Conservation (phyloP, 164 flowering plant species). For the Nelumbo lutea region DNA sequence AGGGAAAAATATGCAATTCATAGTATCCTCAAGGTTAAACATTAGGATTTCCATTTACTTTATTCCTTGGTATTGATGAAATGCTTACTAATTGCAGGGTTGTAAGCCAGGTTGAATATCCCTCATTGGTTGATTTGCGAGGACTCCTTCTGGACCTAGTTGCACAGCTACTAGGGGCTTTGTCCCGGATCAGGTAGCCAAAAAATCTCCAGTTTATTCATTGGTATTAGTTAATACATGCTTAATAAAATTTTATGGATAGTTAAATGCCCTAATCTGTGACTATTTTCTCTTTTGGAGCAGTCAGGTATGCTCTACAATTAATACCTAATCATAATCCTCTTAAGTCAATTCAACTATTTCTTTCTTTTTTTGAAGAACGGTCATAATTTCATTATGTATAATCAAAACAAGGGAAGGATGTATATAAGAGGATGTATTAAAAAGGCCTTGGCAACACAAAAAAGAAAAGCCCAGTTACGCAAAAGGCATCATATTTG, state of each 20-base stretch:
- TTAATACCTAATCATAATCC: too few species aligned
- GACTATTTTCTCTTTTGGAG: not conserved
- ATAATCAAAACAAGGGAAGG: too few species aligned
- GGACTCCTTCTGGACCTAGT: conserved; percentile 92
- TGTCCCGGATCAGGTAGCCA: conserved; percentile 89
- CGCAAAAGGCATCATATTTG: too few species aligned
- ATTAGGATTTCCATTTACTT: conserved; percentile 3
- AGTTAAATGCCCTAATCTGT: not conserved
- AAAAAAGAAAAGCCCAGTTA: too few species aligned
- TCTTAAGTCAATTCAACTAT: too few species aligned
- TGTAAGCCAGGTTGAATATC: conserved; percentile 97
- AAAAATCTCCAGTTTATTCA: not conserved
- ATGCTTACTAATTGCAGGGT: conserved; percentile 52
- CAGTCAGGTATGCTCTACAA: too few species aligned
- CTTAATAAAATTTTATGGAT: too few species aligned
- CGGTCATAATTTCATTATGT: too few species aligned
- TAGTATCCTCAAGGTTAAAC: not conserved
- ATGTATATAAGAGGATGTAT: too few species aligned
- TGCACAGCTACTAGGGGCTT: conserved; percentile 95
- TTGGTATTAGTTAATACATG: not conserved
- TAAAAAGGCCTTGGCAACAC: too few species aligned
- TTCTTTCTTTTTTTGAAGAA: too few species aligned
- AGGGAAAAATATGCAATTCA: not conserved
- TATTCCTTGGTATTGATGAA: not conserved
- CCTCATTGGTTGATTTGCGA: conserved; percentile 92